Base-by-base conservation (phyloP, 23 red algal genomes). In the Gracilaria gracilis region DNA sequence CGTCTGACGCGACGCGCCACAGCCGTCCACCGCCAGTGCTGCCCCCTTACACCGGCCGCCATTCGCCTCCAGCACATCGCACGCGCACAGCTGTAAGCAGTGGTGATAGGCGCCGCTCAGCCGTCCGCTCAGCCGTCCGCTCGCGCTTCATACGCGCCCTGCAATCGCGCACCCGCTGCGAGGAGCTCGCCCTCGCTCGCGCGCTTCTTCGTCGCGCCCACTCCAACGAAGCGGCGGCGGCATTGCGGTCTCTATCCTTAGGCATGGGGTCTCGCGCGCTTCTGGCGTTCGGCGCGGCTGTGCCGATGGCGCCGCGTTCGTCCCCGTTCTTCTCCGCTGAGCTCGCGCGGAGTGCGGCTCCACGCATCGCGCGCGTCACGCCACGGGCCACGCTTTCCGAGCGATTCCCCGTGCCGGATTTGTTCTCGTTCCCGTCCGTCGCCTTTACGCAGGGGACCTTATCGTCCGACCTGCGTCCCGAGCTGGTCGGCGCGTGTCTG, bases 401-500 rank as follows among this genome's bases (percentile, higher is more conserved):
- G 1, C 89, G 76, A 2, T 92, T 92, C 49, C 79, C 89, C 15
- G 42, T 84, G 38, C 89, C 80, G 0, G 79, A 83, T 29, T 34
- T 48, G 1, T 84, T 92, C 54, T 17, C 89, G 17, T 92, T 84
- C 44, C 89, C 80, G 8, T 49, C 59, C 61, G 39, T 77, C 66
- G 89, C 79, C 39, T 92, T 92, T 36, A 72, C 74, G 42, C 51
- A 61, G 33, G 38, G 69, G 21, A 48, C 81, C 9, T 20, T 73
- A 46, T 85, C 81, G 0, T 80, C 90, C 36, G 90, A 93, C 75
- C 40, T 94, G 17, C 92, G 92, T 23, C 92, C 92, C 5, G 92
- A 94, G 46, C 92, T 94, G 49, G 28, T 87, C 77, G 92, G 92
- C 62, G 50, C 92, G 28, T 61, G 85, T 72, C 92, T 94, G 13